Evolutionary conservation across 768 basidiomycete species (phyloP).

Genomic region (Asterophora lycoperdoides): DNA sequence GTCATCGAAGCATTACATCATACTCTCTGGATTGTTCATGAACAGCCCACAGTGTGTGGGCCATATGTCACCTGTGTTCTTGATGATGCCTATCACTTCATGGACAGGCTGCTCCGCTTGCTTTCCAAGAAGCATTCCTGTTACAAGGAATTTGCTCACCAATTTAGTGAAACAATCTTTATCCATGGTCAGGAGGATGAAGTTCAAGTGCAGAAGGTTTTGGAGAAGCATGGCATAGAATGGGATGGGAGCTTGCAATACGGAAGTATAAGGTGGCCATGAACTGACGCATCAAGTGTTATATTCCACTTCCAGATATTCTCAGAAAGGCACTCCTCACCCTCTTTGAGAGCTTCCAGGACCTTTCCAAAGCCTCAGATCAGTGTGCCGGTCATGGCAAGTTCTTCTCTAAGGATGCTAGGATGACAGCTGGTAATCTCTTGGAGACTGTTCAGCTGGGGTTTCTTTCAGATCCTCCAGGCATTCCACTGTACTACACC

Average conservation of each 20-base stretch:
- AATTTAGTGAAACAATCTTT: background rate
- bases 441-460: background rate
- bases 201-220: background rate
- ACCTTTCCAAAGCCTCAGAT: background rate
- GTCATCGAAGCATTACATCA: too few relatives aligned
- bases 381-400: background rate
- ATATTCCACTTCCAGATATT: background rate
- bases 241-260: background rate
- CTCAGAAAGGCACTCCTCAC: background rate
- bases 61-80: background rate
- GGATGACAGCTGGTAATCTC: background rate
- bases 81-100: constrained; percentile 2
- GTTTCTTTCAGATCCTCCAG: background rate
- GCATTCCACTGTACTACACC: background rate
- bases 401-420: background rate
- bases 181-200: background rate
- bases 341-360: background rate
- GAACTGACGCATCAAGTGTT: background rate
- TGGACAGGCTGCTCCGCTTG: background rate
- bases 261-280: background rate
- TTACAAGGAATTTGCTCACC: constrained; percentile 1
- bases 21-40: too few relatives aligned
- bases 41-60: background rate
- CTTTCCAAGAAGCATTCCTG: constrained; percentile 1
- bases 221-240: background rate